phyloP scores from a whole-genome alignment of 2,329 filamentous ascomycete species.

The Dactylonectria estremocensis region DNA sequence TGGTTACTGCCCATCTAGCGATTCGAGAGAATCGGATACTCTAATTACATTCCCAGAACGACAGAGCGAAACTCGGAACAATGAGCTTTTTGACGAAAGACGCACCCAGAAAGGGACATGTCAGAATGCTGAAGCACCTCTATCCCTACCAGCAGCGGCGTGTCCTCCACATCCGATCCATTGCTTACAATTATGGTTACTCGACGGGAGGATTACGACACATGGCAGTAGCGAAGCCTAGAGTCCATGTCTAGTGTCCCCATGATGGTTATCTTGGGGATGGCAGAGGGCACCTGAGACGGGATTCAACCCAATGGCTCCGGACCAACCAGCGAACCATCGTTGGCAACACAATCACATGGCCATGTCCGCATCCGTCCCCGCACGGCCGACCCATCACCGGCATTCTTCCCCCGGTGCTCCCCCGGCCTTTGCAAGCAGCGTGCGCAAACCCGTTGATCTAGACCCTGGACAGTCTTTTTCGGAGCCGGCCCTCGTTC shows the following conservation, averaged over 20 bases:
- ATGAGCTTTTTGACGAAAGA: too few relatives aligned
- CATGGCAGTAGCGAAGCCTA: too few relatives aligned
- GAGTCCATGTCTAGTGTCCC: too few relatives aligned
- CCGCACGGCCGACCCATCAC: slow-evolving; percentile 13
- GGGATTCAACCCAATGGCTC: background rate
- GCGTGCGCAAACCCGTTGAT: background rate
- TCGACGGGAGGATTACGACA: too few relatives aligned
- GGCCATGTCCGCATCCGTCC: slow-evolving; percentile 14
- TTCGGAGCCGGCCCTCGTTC: slow-evolving; percentile 1
- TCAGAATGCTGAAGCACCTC: too few relatives aligned
- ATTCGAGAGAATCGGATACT: background rate
- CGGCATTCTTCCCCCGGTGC: background rate
- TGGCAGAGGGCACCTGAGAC: background rate
- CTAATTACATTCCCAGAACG: background rate
- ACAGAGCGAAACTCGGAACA: background rate
- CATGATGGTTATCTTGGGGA: background rate
- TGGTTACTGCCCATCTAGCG: too few relatives aligned
- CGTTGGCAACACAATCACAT: slow-evolving; percentile 35
- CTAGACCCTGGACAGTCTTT: background rate
- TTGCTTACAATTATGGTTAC: too few relatives aligned
- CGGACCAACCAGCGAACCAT: slow-evolving; percentile 35
- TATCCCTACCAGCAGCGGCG: too few relatives aligned
- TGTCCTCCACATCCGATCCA: too few relatives aligned
- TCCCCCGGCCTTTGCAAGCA: background rate
- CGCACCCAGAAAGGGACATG: too few relatives aligned